Percentiles rank a stretch among this genome's conserved stretches.
These are phyloP conservation scores for Trichoderma atrobrunneum DNA, from an alignment of 2,329 filamentous ascomycete species.

Conservation along the genomic window DNA sequence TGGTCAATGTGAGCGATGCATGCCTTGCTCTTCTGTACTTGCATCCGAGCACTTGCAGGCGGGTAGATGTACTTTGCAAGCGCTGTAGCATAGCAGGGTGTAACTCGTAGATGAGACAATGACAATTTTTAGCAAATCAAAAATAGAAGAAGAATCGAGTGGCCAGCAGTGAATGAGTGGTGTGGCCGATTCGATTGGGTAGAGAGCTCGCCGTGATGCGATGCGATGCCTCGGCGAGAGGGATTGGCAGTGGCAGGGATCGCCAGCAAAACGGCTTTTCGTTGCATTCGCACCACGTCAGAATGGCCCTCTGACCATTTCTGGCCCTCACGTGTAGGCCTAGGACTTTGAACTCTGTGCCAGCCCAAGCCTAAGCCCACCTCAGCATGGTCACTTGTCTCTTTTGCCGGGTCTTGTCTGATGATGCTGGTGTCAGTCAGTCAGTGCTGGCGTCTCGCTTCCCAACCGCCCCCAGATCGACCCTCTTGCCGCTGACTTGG, in stretches of 20 bases:
- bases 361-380: neutral
- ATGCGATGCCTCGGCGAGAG: neutral
- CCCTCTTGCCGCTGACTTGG: neutral
- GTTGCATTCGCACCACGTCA: constrained; percentile 8
- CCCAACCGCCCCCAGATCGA: constrained; percentile 5
- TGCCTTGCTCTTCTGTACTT: neutral
- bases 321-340: constrained; percentile 6
- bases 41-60: neutral
- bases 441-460: constrained; percentile 10
- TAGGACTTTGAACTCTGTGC: neutral
- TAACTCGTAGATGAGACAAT: neutral
- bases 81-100: neutral
- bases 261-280: neutral
- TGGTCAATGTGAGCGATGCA: neutral
- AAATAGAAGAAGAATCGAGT: neutral
- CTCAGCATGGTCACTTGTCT: neutral
- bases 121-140: neutral
- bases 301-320: neutral
- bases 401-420: neutral
- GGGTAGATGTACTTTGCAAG: neutral
- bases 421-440: neutral
- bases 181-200: neutral
- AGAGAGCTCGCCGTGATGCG: neutral
- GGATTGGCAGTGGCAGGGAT: constrained; percentile 1
- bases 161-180: neutral